Evolutionary conservation across 345 rosid genomes (phyloP), one percentile per base, ranked within the genome.

Genomic region (Xanthoceras sorbifolium): DNA sequence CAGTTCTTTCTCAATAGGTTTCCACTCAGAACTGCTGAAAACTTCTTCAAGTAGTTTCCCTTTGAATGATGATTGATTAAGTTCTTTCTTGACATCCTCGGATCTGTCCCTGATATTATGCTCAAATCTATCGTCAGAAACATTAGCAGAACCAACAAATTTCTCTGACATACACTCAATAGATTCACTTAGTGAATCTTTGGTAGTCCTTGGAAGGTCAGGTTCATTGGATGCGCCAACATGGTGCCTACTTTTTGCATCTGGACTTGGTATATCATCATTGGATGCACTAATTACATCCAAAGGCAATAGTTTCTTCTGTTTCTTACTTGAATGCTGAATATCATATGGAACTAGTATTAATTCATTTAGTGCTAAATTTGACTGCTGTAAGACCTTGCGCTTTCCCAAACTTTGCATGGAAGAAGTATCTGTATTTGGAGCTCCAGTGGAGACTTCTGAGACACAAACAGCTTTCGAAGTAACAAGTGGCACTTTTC

Each of bases 1-100:
- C 67, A 96, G 83, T 82, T 96, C 98, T 85, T 87, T 96, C 86
- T 96, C 98, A 67, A 93, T 87, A 64, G 97, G 94, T 77, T 84
- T 91, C 99, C 99, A 96, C 71, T 84, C 88, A 55, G 90, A 74
- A 60, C 55, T 74, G 76, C 71, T 57, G 18, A 36, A 67, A n/a
- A 63, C 36, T 28, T 64, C 82, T 29, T 26, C 76, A 22, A 18
- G 66, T 22, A 40, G 69, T 28, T 60, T 72, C 74, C 46, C 61
- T 61, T 34, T 54, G 26, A 72, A 69, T 26, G 83, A 81, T 71
- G 81, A 78, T 64, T 34, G 87, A 83, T 69, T 85, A 36, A 73
- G 29, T 76, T 87, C 84, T 73, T 89, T 86, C 71, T 52, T 66
- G 55, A 76, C 73, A 67, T 64, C 74, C 73, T 81, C 73, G 26